phyloP scores from a whole-genome alignment of 345 rosid species.

The Erysimum cheiranthoides region DNA sequence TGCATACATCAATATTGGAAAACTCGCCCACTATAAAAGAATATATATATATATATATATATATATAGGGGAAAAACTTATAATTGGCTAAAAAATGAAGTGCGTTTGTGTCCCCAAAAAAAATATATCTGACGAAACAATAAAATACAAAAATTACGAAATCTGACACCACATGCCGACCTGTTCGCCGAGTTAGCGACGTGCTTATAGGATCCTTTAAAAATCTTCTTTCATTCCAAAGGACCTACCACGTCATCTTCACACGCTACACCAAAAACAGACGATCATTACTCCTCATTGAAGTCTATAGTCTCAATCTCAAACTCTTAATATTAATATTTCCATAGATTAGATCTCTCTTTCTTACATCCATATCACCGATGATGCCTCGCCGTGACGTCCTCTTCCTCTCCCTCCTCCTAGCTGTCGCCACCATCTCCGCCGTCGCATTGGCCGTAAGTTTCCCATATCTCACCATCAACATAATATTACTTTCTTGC shows the following conservation, averaged over 20 bases:
- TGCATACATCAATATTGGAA: neutral
- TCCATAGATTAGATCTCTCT: conserved; percentile 25
- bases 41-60: too few relatives aligned
- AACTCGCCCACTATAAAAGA: too few relatives aligned
- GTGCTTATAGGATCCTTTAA: conserved; percentile 29
- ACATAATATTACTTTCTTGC: too few relatives aligned
- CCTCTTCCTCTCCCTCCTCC: conserved; percentile 42
- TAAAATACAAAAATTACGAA: neutral
- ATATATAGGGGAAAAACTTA: too few relatives aligned
- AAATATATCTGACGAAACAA: neutral
- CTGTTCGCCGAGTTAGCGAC: conserved; percentile 32
- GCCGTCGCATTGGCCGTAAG: conserved; percentile 39
- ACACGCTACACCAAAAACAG: conserved; percentile 11
- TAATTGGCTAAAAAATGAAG: neutral
- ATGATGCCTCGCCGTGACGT: conserved; percentile 41
- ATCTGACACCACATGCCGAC: conserved; percentile 30
- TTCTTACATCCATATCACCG: conserved; percentile 7
- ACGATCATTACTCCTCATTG: neutral
- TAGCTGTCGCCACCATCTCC: conserved; percentile 28
- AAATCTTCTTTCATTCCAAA: neutral
- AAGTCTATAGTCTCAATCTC: conserved; percentile 17
- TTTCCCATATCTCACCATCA: neutral
- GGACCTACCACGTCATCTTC: conserved; percentile 24
- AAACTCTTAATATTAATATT: conserved; percentile 28
- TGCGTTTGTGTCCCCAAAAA: neutral